phyloP scores from a whole-genome alignment of 2,329 filamentous ascomycete genomes.

The Penicillium rolfsii region DNA sequence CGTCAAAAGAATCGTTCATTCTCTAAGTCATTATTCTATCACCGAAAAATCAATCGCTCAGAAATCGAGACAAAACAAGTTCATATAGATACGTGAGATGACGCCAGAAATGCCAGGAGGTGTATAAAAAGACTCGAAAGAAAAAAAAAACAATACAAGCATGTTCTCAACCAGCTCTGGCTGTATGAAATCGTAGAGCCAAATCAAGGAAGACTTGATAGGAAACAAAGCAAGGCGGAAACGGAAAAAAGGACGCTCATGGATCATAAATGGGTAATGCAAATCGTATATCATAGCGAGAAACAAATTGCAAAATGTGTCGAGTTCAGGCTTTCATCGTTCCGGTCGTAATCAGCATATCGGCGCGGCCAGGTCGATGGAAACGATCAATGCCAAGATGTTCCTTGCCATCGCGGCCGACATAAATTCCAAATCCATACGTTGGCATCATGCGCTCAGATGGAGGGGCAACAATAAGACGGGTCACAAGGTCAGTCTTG shows the following conservation, averaged over 20 bases:
- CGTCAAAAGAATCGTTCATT: background rate
- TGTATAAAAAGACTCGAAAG: slow-evolving; percentile 1
- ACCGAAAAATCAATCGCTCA: background rate
- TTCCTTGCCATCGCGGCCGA: slow-evolving; percentile 62
- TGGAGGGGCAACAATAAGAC: slow-evolving; percentile 62
- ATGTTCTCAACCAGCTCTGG: background rate
- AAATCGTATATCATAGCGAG: slow-evolving; percentile 3
- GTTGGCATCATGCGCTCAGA: slow-evolving; percentile 44
- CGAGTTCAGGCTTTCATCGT: slow-evolving; percentile 27
- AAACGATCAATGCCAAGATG: slow-evolving; percentile 64
- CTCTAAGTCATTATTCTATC: slow-evolving; percentile 5
- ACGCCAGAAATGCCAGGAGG: slow-evolving; percentile 16
- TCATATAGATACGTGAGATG: background rate
- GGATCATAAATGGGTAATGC: slow-evolving; percentile 1
- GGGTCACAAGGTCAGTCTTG: slow-evolving; percentile 69
- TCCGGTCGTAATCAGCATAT: slow-evolving; percentile 49
- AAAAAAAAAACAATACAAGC: background rate
- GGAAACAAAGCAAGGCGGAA: background rate
- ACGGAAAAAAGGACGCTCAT: slow-evolving; percentile 7
- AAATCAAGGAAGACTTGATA: background rate
- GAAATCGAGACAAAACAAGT: background rate
- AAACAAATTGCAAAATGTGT: background rate
- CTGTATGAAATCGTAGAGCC: background rate
- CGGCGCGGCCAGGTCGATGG: slow-evolving; percentile 45
- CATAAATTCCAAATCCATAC: slow-evolving; percentile 62